These are phyloP conservation scores for Tetracladium marchalianum DNA, from an alignment of 495 filamentous ascomycete genomes.

Conservation along the genomic window DNA sequence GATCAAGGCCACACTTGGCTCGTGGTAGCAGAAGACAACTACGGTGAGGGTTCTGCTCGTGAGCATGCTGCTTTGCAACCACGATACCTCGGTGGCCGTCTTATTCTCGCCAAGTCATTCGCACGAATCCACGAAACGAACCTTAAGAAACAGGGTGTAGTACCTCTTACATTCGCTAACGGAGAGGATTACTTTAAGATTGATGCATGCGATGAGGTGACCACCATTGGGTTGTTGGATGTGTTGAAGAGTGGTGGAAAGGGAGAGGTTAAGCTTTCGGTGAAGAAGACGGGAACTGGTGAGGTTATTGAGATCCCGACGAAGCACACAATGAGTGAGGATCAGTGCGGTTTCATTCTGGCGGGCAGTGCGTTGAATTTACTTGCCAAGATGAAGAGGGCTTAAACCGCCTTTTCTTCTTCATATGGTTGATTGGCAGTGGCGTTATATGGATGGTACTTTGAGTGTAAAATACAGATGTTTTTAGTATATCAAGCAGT, in stretches of 20 bases:
- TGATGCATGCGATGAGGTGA: slow-evolving; percentile 69
- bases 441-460: not conserved
- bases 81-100: slow-evolving; percentile 76
- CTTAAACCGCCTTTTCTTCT: not conserved
- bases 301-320: slow-evolving; percentile 50
- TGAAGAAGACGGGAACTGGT: slow-evolving; percentile 52
- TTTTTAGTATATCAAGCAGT: too few relatives aligned
- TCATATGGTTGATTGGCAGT: not conserved
- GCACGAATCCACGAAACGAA: slow-evolving; percentile 98
- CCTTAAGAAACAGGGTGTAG: slow-evolving; percentile 96
- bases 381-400: slow-evolving; percentile 36
- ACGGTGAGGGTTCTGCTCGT: slow-evolving; percentile 89
- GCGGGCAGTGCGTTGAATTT: slow-evolving; percentile 92
- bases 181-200: slow-evolving; percentile 82
- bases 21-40: slow-evolving; percentile 94
- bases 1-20: slow-evolving; percentile 64
- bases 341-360: slow-evolving; percentile 84
- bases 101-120: slow-evolving; percentile 87
- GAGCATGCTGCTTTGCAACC: slow-evolving; percentile 98
- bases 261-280: slow-evolving; percentile 60
- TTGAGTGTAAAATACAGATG: slow-evolving; percentile 22
- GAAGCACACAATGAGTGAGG: slow-evolving; percentile 72
- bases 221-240: slow-evolving; percentile 72
- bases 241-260: slow-evolving; percentile 67
- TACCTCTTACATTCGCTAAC: slow-evolving; percentile 80